Percentiles rank a stretch among this genome's conserved stretches.
Conservation (phyloP, 768 basidiomycete species). For the Rossbeevera mucosa region DNA sequence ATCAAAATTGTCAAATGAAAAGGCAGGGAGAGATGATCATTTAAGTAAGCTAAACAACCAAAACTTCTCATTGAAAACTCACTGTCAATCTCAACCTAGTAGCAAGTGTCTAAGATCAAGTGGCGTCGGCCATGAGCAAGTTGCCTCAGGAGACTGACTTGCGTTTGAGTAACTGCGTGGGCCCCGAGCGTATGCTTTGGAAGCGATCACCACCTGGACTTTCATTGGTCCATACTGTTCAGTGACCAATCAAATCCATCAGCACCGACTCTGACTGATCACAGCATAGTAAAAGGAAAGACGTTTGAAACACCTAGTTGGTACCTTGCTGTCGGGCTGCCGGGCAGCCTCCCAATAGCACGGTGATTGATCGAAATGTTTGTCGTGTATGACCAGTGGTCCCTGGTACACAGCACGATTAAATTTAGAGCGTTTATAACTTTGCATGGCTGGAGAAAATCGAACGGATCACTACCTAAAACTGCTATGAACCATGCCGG, state of each 20-base stretch:
- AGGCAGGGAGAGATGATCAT: too few relatives aligned
- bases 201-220: too few relatives aligned
- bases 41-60: too few relatives aligned
- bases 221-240: too few relatives aligned
- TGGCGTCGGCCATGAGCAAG: not conserved
- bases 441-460: not conserved
- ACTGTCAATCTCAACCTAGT: not conserved
- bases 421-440: not conserved
- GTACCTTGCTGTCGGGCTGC: not conserved
- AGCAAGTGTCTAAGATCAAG: not conserved
- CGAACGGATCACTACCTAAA: too few relatives aligned
- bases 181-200: not conserved
- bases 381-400: too few relatives aligned
- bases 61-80: not conserved
- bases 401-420: not conserved
- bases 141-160: not conserved
- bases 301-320: not conserved
- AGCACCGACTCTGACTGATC: too few relatives aligned
- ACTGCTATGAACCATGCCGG: not conserved
- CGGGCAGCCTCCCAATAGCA: not conserved
- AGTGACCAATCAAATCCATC: too few relatives aligned
- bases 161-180: not conserved
- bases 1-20: too few relatives aligned
- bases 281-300: not conserved
- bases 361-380: too few relatives aligned